A percentile compares a stretch with the other conserved stretches of the same genome.
Conservation (phyloP, 768 basidiomycete species). For the Pleurotus salmoneostramineus region DNA sequence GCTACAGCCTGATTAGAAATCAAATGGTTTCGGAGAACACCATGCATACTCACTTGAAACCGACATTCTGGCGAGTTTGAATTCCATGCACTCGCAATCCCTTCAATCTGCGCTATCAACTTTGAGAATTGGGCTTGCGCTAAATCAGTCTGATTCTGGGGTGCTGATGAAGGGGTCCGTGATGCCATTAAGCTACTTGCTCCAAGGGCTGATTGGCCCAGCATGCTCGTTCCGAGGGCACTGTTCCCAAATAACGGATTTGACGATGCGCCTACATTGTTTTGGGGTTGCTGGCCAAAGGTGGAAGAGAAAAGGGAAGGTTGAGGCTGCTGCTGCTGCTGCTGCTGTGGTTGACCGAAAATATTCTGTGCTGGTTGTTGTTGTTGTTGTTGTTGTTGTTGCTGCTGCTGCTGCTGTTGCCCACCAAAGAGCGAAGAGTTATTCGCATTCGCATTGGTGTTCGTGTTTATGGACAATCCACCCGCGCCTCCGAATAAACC, state of each 20-base stretch:
- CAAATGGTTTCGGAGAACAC: neutral
- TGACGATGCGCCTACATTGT: constrained; percentile 13
- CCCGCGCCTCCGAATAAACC: constrained; percentile 13
- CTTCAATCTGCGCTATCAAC: constrained; percentile 57
- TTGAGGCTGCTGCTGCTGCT: constrained; percentile 19
- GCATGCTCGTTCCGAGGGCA: constrained; percentile 14
- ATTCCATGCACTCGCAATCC: constrained; percentile 69
- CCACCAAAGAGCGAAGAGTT: constrained; percentile 20
- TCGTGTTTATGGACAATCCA: constrained; percentile 21
- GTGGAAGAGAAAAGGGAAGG: constrained; percentile 27
- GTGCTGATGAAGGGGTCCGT: constrained; percentile 27
- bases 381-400: constrained; percentile 16
- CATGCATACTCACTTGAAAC: constrained; percentile 60
- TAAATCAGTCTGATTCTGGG: constrained; percentile 47
- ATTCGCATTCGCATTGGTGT: constrained; percentile 21
- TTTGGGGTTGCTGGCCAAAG: constrained; percentile 11
- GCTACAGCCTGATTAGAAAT: constrained; percentile 32
- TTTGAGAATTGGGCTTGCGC: constrained; percentile 54
- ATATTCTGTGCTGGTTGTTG: constrained; percentile 20
- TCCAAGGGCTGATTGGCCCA: constrained; percentile 27
- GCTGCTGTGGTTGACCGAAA: constrained; percentile 23
- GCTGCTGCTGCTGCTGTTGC: constrained; percentile 17
- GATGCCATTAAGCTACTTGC: constrained; percentile 33
- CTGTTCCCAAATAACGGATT: constrained; percentile 9
- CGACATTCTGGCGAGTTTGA: constrained; percentile 63